phyloP scores from a whole-genome alignment of 108 stramenopile species.

The Pseudonitzschia delicatissima region DNA sequence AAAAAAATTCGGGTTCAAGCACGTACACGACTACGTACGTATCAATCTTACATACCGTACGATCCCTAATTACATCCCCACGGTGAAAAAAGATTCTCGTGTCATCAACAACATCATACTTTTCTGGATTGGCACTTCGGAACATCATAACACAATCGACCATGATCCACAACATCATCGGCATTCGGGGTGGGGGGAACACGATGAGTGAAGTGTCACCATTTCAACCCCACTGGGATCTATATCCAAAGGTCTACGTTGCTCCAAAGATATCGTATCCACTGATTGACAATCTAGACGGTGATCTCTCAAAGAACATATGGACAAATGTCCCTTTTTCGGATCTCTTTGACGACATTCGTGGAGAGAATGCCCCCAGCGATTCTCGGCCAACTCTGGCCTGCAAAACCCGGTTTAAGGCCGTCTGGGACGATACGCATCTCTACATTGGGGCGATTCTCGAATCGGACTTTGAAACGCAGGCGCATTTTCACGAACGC shows the following conservation, averaged over 20 bases:
- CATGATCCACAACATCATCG: not conserved
- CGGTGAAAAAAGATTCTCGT: too few species aligned
- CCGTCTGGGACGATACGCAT: constrained; percentile 77
- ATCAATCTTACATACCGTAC: too few species aligned
- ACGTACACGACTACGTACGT: too few species aligned
- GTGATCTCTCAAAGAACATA: constrained; percentile 63
- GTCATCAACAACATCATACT: too few species aligned
- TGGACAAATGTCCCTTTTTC: constrained; percentile 72
- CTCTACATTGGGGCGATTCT: constrained; percentile 69
- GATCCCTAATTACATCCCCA: too few species aligned
- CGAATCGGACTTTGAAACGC: constrained; percentile 37
- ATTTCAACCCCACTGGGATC: constrained; percentile 36
- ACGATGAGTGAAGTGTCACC: constrained; percentile 6
- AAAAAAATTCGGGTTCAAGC: too few species aligned
- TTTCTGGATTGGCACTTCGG: too few species aligned
- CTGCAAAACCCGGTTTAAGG: constrained; percentile 68
- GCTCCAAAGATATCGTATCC: constrained; percentile 30
- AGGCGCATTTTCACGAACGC: constrained; percentile 54
- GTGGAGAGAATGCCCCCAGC: constrained; percentile 38
- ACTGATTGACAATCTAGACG: constrained; percentile 48
- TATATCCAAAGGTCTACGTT: constrained; percentile 44
- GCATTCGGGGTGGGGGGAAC: too few species aligned
- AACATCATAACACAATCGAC: too few species aligned
- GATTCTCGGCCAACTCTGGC: constrained; percentile 36
- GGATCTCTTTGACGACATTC: constrained; percentile 78